A percentile compares a stretch with the other conserved stretches of the same genome.
phyloP scores from a whole-genome alignment of 257 asterid species.

The Lycium barbarum region DNA sequence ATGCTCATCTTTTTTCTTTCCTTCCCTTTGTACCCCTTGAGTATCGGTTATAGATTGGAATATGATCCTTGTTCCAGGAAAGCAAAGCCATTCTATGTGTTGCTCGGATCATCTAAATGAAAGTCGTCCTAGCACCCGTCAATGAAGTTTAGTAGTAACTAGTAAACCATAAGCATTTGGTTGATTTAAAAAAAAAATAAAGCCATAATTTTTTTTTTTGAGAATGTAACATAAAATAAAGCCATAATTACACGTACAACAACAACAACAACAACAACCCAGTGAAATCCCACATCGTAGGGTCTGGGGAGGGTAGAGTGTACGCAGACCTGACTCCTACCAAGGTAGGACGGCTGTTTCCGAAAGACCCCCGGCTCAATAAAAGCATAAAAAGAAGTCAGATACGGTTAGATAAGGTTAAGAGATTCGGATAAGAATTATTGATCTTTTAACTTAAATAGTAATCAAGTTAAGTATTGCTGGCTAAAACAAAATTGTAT shows the following conservation, averaged over 20 bases:
- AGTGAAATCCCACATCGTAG: too few relatives aligned
- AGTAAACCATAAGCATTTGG: not conserved
- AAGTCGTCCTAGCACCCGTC: not conserved
- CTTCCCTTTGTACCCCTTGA: not conserved
- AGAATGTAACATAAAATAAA: not conserved
- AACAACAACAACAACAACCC: too few relatives aligned
- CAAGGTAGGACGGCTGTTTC: too few relatives aligned
- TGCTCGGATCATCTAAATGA: not conserved
- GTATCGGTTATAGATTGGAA: not conserved
- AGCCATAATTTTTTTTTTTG: not conserved
- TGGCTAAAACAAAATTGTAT: too few relatives aligned
- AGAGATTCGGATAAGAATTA: too few relatives aligned
- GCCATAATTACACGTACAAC: not conserved
- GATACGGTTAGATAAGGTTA: too few relatives aligned
- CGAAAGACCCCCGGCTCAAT: too few relatives aligned
- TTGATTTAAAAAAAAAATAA: not conserved
- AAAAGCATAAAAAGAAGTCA: too few relatives aligned
- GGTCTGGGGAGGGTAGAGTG: too few relatives aligned
- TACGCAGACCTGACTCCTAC: too few relatives aligned
- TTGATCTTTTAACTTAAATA: too few relatives aligned
- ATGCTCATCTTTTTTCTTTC: not conserved
- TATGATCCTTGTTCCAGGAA: not conserved
- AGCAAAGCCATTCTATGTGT: not conserved
- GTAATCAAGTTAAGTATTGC: too few relatives aligned
- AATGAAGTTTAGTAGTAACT: not conserved